Evolutionary conservation across 257 asterid genomes (phyloP).

Genomic region (Ehretia macrophylla): DNA sequence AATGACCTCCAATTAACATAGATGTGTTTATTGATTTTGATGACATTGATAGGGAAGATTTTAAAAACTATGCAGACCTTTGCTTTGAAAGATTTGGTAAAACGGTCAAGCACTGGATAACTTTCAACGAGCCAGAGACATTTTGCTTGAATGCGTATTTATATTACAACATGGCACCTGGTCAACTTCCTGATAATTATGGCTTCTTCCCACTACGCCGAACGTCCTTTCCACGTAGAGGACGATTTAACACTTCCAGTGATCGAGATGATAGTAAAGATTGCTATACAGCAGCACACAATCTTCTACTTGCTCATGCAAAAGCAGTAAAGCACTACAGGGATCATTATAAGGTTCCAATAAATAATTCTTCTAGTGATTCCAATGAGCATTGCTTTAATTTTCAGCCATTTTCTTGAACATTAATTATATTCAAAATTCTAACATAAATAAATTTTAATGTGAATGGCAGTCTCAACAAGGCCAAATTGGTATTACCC

Average conservation of each 20-base stretch:
- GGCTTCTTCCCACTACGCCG: no score
- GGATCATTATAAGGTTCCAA: constrained; percentile 4
- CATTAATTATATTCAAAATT: no score
- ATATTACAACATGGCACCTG: background rate
- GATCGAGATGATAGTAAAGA: no score
- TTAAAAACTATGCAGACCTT: background rate
- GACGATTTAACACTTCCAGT: no score
- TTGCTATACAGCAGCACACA: constrained; percentile 1
- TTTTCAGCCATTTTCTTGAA: no score
- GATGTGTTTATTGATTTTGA: no score
- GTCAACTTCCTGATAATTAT: background rate
- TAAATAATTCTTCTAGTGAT: no score
- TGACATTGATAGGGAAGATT: constrained; percentile 21
- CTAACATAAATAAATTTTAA: background rate
- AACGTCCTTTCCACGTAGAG: no score
- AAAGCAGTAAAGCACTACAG: background rate
- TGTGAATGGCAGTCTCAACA: background rate
- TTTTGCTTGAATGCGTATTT: background rate
- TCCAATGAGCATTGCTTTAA: no score
- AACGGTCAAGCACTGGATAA: constrained; percentile 8
- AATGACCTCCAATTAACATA: no score
- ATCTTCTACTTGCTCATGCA: constrained; percentile 15
- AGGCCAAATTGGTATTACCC: constrained; percentile 9
- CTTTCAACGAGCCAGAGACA: constrained; percentile 12
- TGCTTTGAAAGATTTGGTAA: constrained; percentile 14